Base-by-base conservation (phyloP, 179 eudicot species). In the Corrigiola litoralis region DNA sequence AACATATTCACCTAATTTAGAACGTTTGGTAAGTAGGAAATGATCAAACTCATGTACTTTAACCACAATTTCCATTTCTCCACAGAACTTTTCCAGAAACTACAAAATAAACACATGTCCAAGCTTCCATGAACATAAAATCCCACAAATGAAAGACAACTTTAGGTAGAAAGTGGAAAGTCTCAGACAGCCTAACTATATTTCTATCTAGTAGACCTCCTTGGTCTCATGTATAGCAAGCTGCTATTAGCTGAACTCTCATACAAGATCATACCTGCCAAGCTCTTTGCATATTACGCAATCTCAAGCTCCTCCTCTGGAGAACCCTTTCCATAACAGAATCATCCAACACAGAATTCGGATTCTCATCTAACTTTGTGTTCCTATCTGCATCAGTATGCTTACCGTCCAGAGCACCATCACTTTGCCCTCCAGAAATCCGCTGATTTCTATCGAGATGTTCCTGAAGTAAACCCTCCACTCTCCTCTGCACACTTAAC, bases 261-360 rank as follows among this genome's bases (percentile, higher is more conserved):
- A n/a, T n/a, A n/a, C n/a, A n/a, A n/a, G n/a, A 66, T 57, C 31
- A 52, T 62, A 88, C 99, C 97, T 88, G 95, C 99, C 99, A 91
- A 63, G 92, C 53, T 75, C 97, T 88, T 81, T 95, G 99, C 96
- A 86, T 83, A 78, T 95, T 95, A 31, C 95, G 90, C 88, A 91
- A 65, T 63, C 84, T 77, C 83, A 88, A 82, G 76, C 99, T 91
- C 76, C 82, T 82, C 72, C 96, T 86, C 58, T 88, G 97, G 37
- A 95, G 95, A 77, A 95, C 84, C 79, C 75, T 88, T 72, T 95
- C 99, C 97, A 94, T 91, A 27, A 94, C 95, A 59, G 99, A 91
- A 45, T 77, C 84, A 82, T 94, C 99, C 58, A 88, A 68, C 57
- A 86, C 57, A 52, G 85, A 63, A 70, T 90, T 90, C 57, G 81